Base-by-base conservation (phyloP, 768 basidiomycete genomes). In the Mycena pura region DNA sequence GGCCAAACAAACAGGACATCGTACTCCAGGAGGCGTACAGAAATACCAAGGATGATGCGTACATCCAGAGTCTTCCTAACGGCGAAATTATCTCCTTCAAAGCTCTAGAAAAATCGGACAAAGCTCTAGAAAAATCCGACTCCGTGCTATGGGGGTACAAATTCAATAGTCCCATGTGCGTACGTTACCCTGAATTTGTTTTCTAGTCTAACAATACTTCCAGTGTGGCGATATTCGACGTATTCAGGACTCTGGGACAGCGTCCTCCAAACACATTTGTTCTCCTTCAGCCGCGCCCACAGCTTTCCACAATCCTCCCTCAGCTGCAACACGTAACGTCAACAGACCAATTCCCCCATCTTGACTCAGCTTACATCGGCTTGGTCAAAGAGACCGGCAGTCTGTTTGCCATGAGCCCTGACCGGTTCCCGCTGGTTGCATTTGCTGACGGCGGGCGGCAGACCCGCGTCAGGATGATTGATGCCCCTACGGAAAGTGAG, bases 1-100 rank as follows among this genome's bases (percentile, higher is more conserved):
- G 95, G 0, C 95, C 96, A 6, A 96, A 96, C 72, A 94, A 91
- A 70, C 88, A 90, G 73, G 93, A 96, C 71, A 86, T 84, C 64
- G 76, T 83, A 8, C 69, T 88, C 13, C 95, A 96, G 70, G 76
- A 85, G 5, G 72, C 84, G 10, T 98, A 96, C 78, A 82, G 81
- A 7, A 87, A 83, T 34, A 90, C 92, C 2, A 86, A 87, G 36
- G 95, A 97, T 72, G 84, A 89, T 60, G 76, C 81, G 25, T 96
- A 96, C 74, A 84, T 95, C 41, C 93, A 95, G 68, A 84, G 90
- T 25, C 79, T 92, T 3, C 88, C 92, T 9, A 89, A 86, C 31
- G 95, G 95, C 27, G 85, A 89, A 63, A 80, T 95, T 46, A 80
- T 93, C 59, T 86, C 90, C 3, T 92, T 96, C 78, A 88, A 81